Evolutionary conservation across 1,284 basidiomycete species (phyloP).

Genomic region (Cutaneotrichosporon dermatis): DNA sequence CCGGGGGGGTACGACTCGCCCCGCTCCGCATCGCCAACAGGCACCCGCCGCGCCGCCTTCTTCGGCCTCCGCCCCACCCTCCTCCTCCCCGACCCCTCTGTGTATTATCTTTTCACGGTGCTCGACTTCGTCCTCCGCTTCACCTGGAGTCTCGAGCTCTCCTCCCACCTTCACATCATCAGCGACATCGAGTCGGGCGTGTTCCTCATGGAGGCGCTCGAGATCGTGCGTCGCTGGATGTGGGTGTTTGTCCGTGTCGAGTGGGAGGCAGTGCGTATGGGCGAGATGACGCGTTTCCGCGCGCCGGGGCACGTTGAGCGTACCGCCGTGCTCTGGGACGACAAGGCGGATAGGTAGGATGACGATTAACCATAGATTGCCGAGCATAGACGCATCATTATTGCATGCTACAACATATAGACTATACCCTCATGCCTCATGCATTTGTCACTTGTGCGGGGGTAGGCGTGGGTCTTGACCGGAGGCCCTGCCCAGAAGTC

Average conservation of each 20-base stretch:
- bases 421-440: constrained; percentile 1
- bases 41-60: constrained; percentile 44
- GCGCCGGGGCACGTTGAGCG: constrained; percentile 6
- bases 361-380: too few relatives aligned
- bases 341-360: constrained; percentile 7
- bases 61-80: constrained; percentile 67
- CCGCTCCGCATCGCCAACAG: constrained; percentile 10
- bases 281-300: constrained; percentile 33
- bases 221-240: constrained; percentile 84
- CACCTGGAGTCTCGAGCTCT: constrained; percentile 91
- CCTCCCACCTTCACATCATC: constrained; percentile 77
- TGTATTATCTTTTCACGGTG: constrained; percentile 80
- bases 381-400: not conserved
- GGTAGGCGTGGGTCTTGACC: too few relatives aligned
- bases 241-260: constrained; percentile 97
- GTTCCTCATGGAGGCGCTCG: constrained; percentile 86
- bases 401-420: not conserved
- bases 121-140: constrained; percentile 86
- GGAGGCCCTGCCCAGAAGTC: too few relatives aligned
- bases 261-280: constrained; percentile 77
- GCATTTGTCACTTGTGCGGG: constrained; percentile 4
- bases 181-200: constrained; percentile 77
- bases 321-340: constrained; percentile 18
- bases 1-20: constrained; percentile 1
- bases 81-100: constrained; percentile 65